Base-by-base conservation (phyloP, 768 basidiomycete species). In the Russula abietina region DNA sequence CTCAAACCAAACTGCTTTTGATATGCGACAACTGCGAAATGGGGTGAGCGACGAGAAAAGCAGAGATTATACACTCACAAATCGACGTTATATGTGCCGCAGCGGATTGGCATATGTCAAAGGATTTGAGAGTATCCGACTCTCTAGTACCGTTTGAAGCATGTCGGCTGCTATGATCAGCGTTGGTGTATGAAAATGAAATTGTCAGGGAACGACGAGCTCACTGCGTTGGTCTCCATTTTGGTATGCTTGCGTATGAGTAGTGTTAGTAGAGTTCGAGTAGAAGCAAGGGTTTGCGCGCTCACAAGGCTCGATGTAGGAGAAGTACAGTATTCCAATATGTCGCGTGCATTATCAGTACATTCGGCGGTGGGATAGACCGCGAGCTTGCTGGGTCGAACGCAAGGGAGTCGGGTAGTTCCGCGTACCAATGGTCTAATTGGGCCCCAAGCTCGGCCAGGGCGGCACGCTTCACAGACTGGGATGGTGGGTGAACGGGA, bases 301-400 rank as follows among this genome's bases (percentile, higher is more conserved):
- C 89, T 79, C 72, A 91, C 89, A 90, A 92, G 17, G 87, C 88
- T 56, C 90, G 81, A 72, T 91, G 82, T 43, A 91, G 77, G 41
- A 92, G 75, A 14, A 92, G 76, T 5, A 91, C 85, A 19, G 87
- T 79, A 8, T 82, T 83, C 83, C 88, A 89, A 71, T 92, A 91
- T 65, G 88, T 79, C 60, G 89, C 78, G 67, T 92, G 87, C 46
- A 91, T 74, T 51, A 83, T 79, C 33, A 91, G 71, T 28, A 91
- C 78, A 57, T 86, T 83, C 1, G 89, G 86, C 4, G 85, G 80
- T 10, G 87, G 86, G 11, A 76, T 71, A 10, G 72, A 74, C 53
- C 81, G 76, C 68, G 81, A 80, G 66, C 78, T 83, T 14, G 80
- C 74, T 39, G 81, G 74, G 65, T 87, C 84, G 68, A 81, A 87